phyloP scores from a whole-genome alignment of 176 grass and related monocot genomes.

The Bolboschoenus planiculmis region DNA sequence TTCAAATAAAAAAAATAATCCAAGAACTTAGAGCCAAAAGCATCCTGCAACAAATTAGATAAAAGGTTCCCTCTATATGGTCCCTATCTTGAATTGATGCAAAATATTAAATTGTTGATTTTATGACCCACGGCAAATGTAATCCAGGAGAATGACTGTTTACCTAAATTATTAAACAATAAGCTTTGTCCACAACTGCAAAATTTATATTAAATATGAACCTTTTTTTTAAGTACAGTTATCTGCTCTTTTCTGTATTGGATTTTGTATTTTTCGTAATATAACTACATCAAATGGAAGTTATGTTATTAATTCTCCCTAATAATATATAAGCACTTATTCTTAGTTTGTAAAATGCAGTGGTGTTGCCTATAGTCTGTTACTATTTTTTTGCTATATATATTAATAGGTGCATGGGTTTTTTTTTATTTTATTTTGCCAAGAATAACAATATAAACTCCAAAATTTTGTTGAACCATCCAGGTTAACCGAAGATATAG shows the following conservation, averaged over 20 bases:
- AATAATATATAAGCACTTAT: not conserved
- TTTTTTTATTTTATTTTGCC: not conserved
- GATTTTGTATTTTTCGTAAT: not conserved
- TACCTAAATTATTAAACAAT: not conserved
- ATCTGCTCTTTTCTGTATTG: not conserved
- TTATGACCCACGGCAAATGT: not conserved
- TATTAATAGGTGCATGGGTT: not conserved
- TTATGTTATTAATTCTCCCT: not conserved
- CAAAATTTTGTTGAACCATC: not conserved
- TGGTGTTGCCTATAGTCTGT: not conserved
- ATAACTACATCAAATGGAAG: not conserved
- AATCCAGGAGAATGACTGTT: not conserved
- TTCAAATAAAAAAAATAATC: not conserved
- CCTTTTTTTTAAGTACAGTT: not conserved
- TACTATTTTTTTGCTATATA: too few relatives aligned
- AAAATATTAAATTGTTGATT: not conserved
- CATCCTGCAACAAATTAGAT: not conserved
- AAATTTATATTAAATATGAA: not conserved
- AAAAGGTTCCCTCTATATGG: not conserved
- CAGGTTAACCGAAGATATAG: constrained; percentile 68
- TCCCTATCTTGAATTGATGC: not conserved
- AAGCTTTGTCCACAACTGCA: not conserved
- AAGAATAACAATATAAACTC: not conserved
- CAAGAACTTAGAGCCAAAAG: not conserved
- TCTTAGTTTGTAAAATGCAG: not conserved